These are phyloP conservation scores for Craterostigma plantagineum DNA, from an alignment of 257 asterid species.

Conservation along the genomic window DNA sequence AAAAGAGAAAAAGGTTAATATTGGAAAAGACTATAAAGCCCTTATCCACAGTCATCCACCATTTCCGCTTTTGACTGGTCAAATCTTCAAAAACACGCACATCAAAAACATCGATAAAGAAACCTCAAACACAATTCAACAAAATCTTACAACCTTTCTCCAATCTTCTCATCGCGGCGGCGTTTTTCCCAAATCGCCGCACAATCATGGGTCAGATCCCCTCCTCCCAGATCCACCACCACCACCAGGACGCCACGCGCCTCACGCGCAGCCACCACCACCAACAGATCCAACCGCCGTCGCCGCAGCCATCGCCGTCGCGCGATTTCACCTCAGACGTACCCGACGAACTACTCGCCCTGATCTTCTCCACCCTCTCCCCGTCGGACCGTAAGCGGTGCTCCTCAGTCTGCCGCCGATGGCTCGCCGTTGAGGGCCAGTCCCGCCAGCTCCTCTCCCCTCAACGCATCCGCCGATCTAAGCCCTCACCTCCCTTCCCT, in stretches of 20 bases:
- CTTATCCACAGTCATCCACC: too few species aligned
- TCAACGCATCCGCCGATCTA: constrained; percentile 8
- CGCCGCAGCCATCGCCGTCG: too few species aligned
- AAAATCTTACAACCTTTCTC: too few species aligned
- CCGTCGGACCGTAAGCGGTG: constrained; percentile 13
- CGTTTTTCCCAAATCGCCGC: too few species aligned
- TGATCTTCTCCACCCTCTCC: constrained; percentile 11
- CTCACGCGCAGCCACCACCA: neutral
- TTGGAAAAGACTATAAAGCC: too few species aligned
- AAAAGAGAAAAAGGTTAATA: too few species aligned
- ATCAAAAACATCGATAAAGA: too few species aligned
- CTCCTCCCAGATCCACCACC: neutral
- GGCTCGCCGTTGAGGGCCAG: constrained; percentile 17
- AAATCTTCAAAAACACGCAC: too few species aligned
- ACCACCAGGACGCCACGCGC: constrained; percentile 1
- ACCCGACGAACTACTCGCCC: constrained; percentile 15
- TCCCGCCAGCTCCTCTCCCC: constrained; percentile 15
- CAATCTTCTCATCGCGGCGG: too few species aligned
- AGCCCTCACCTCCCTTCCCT: constrained; percentile 3
- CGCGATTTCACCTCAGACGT: constrained; percentile 8
- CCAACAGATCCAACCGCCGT: neutral
- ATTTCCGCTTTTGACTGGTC: too few species aligned
- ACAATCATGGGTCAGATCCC: too few species aligned
- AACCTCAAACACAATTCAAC: too few species aligned
- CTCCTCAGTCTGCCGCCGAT: constrained; percentile 16